Evolutionary conservation across 2,329 filamentous ascomycete genomes (phyloP).

Genomic region (Zasmidium cellare): DNA sequence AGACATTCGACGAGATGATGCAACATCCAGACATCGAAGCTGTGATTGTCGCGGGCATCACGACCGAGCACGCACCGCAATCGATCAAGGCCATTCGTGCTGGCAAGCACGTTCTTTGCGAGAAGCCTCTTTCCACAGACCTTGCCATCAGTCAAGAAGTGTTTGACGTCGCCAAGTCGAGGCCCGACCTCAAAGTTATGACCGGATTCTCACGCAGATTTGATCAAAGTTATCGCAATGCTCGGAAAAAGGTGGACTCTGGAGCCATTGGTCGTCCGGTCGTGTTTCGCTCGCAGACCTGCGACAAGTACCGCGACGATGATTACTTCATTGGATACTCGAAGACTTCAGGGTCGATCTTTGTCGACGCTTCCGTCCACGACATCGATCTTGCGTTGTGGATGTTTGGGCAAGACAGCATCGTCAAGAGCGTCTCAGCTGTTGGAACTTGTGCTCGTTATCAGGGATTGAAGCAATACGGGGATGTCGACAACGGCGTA

Average conservation of each 20-base stretch:
- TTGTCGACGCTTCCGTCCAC: constrained; percentile 46
- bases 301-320: constrained; percentile 38
- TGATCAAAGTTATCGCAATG: constrained; percentile 44
- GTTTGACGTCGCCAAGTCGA: constrained; percentile 37
- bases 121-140: constrained; percentile 46
- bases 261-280: constrained; percentile 40
- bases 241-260: constrained; percentile 33
- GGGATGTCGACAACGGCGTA: constrained; percentile 62
- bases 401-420: constrained; percentile 52
- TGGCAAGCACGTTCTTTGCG: constrained; percentile 57
- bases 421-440: constrained; percentile 57
- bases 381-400: constrained; percentile 46
- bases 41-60: constrained; percentile 54
- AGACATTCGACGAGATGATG: constrained; percentile 57
- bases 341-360: constrained; percentile 42
- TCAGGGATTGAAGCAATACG: constrained; percentile 57
- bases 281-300: constrained; percentile 43
- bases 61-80: constrained; percentile 57
- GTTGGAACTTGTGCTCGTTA: constrained; percentile 60
- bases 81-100: constrained; percentile 56
- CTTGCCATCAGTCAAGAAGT: constrained; percentile 25
- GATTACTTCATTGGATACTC: constrained; percentile 46
- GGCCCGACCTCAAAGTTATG: constrained; percentile 45
- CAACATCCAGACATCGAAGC: constrained; percentile 55
- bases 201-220: constrained; percentile 47